These are phyloP conservation scores for Escovopsis weberi DNA, from an alignment of 2,329 filamentous ascomycete genomes.

Conservation along the genomic window DNA sequence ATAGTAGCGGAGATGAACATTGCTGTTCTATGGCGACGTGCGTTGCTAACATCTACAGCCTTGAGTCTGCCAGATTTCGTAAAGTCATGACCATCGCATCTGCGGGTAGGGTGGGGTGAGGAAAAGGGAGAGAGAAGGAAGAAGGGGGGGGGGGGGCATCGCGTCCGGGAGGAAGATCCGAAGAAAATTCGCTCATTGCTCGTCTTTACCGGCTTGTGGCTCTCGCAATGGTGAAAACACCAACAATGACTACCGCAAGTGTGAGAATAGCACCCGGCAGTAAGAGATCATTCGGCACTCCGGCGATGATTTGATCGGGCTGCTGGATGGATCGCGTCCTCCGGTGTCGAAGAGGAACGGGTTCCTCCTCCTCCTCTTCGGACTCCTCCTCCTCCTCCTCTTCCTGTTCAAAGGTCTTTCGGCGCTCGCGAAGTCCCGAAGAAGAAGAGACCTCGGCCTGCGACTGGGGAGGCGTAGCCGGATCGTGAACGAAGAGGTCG, in stretches of 20 bases:
- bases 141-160: neutral
- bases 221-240: conserved; percentile 79
- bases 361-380: conserved; percentile 36
- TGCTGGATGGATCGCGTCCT: conserved; percentile 25
- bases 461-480: conserved; percentile 70
- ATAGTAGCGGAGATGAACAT: too few species aligned
- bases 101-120: conserved; percentile 1
- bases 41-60: conserved; percentile 6
- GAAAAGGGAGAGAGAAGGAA: too few species aligned
- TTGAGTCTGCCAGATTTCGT: conserved; percentile 14
- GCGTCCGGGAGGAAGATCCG: neutral
- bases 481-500: conserved; percentile 91
- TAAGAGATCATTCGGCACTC: conserved; percentile 86
- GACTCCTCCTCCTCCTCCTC: conserved; percentile 43
- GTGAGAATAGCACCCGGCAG: conserved; percentile 89
- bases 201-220: conserved; percentile 36
- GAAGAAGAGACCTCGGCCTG: conserved; percentile 30
- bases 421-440: conserved; percentile 34
- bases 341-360: conserved; percentile 30
- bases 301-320: conserved; percentile 69
- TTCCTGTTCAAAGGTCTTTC: conserved; percentile 33
- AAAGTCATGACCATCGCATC: conserved; percentile 18
- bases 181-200: too few species aligned
- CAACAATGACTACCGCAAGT: conserved; percentile 85
- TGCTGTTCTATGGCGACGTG: conserved; percentile 5